Percentiles rank a stretch among this genome's conserved stretches.
phyloP scores from a whole-genome alignment of 1,139 yeast genomes.

The Blastobotrys malaysiensis region DNA sequence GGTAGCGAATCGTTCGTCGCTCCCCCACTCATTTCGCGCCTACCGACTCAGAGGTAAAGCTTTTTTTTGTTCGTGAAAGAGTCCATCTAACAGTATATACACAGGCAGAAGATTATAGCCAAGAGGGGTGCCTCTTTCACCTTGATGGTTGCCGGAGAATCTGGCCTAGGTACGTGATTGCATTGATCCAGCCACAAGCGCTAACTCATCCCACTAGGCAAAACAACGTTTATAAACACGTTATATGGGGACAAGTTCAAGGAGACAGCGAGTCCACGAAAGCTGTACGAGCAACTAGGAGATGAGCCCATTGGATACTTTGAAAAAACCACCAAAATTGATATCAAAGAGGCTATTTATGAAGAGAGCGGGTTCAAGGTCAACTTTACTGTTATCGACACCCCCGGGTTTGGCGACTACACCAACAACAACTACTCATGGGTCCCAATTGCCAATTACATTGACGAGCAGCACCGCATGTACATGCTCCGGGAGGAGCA shows the following conservation, averaged over 20 bases:
- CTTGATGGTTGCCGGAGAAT: slow-evolving; percentile 87
- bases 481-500: slow-evolving; percentile 66
- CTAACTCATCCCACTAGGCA: slow-evolving; percentile 13
- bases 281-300: slow-evolving; percentile 10
- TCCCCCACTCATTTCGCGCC: neutral
- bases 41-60: neutral
- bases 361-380: slow-evolving; percentile 50
- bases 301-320: slow-evolving; percentile 10
- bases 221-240: slow-evolving; percentile 83
- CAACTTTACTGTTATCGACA: slow-evolving; percentile 53
- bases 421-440: slow-evolving; percentile 55
- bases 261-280: slow-evolving; percentile 34
- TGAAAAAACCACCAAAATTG: slow-evolving; percentile 37
- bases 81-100: slow-evolving; percentile 31
- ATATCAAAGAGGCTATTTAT: slow-evolving; percentile 40
- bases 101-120: slow-evolving; percentile 73
- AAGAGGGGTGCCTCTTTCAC: slow-evolving; percentile 81
- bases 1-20: neutral
- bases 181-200: neutral
- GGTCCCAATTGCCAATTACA: slow-evolving; percentile 52
- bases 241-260: slow-evolving; percentile 49
- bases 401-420: slow-evolving; percentile 78
- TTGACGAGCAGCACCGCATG: slow-evolving; percentile 56
- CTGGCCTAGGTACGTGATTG: slow-evolving; percentile 67
- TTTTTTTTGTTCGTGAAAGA: too few relatives aligned